These are phyloP conservation scores for Osmozyma mogii DNA, from an alignment of 805 yeast species.

Conservation along the genomic window DNA sequence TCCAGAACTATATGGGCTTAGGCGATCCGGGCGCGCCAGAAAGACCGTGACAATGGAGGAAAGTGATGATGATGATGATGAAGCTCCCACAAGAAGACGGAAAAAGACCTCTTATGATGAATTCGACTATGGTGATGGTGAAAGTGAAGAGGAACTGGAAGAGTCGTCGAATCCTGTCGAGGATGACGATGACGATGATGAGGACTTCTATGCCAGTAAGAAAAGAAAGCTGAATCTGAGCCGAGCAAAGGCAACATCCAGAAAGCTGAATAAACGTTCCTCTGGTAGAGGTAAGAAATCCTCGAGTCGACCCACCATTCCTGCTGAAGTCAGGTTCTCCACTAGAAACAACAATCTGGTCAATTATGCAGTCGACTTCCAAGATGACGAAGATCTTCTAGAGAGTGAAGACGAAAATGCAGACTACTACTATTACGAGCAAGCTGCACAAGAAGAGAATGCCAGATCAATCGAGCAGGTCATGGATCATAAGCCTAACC, in stretches of 20 bases:
- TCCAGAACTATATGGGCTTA: slow-evolving; percentile 78
- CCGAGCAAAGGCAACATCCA: slow-evolving; percentile 5
- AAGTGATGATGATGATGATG: slow-evolving; percentile 28
- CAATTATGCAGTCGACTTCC: slow-evolving; percentile 69
- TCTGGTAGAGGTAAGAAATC: slow-evolving; percentile 23
- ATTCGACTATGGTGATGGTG: too few relatives aligned
- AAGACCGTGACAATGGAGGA: slow-evolving; percentile 27
- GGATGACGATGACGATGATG: slow-evolving; percentile 14
- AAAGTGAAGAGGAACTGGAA: slow-evolving; percentile 9
- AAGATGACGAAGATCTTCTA: slow-evolving; percentile 44
- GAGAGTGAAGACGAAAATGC: slow-evolving; percentile 35
- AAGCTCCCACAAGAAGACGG: slow-evolving; percentile 11
- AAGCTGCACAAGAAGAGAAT: slow-evolving; percentile 25
- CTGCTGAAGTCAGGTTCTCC: slow-evolving; percentile 62
- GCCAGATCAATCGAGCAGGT: slow-evolving; percentile 31
- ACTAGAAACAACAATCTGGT: slow-evolving; percentile 62
- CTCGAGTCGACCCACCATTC: slow-evolving; percentile 23
- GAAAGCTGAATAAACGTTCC: slow-evolving; percentile 14
- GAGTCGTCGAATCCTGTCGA: slow-evolving; percentile 9
- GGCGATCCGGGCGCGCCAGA: slow-evolving; percentile 66
- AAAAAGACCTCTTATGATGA: slow-evolving; percentile 7
- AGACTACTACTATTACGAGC: slow-evolving; percentile 28
- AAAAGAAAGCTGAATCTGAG: slow-evolving; percentile 10
- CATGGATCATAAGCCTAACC: slow-evolving; percentile 32
- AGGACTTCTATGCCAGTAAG: slow-evolving; percentile 10